Conservation (phyloP, 768 basidiomycete genomes). For the Leccinum longicurvipes region DNA sequence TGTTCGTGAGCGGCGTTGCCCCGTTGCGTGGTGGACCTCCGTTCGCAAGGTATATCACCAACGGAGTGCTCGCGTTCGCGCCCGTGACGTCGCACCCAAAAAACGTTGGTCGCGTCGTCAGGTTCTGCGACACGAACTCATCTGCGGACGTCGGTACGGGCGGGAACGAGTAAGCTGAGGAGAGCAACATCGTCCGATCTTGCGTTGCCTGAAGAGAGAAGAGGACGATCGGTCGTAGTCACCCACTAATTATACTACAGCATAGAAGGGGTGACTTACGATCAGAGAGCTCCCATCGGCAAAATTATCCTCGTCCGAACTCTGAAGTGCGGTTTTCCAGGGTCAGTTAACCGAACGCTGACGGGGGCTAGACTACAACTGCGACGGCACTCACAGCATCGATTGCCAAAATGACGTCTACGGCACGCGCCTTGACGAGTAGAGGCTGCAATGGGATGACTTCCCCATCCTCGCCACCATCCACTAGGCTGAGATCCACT, state of each 20-base stretch:
- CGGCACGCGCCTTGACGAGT: conserved; percentile 41
- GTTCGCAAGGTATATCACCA: conserved; percentile 60
- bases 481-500: conserved; percentile 32
- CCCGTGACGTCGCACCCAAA: conserved; percentile 40
- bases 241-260: not conserved
- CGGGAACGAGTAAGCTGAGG: conserved; percentile 34
- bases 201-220: conserved; percentile 24
- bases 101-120: conserved; percentile 40
- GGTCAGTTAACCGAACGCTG: too few species aligned
- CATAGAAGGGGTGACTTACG: conserved; percentile 11
- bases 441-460: conserved; percentile 50
- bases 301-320: conserved; percentile 7
- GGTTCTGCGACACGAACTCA: conserved; percentile 35
- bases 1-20: conserved; percentile 41
- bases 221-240: not conserved
- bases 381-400: conserved; percentile 37
- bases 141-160: conserved; percentile 25
- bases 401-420: too few species aligned
- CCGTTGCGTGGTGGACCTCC: conserved; percentile 43
- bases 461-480: conserved; percentile 43
- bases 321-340: not conserved
- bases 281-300: conserved; percentile 26
- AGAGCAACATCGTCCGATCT: conserved; percentile 38
- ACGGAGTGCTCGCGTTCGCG: conserved; percentile 35
- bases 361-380: too few species aligned